Conservation (phyloP, 768 basidiomycete genomes). For the Hygrocybe punicea region DNA sequence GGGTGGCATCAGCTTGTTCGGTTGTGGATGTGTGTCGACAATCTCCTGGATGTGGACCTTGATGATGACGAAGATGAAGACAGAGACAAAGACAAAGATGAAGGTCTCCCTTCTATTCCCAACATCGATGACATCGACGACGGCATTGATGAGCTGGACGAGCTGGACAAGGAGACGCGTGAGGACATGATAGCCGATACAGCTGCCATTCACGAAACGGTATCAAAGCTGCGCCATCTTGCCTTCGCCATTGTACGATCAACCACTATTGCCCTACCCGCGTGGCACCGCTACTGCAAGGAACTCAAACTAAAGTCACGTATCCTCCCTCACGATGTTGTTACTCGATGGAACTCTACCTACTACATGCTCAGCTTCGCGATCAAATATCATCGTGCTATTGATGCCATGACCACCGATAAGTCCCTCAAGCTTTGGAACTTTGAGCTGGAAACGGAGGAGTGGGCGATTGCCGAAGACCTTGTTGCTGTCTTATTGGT, state of each 20-base stretch:
- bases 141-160: neutral
- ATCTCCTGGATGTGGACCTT: neutral
- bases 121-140: neutral
- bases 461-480: slow-evolving; percentile 25
- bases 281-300: slow-evolving; percentile 20
- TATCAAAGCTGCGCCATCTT: slow-evolving; percentile 17
- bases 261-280: slow-evolving; percentile 28
- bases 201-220: neutral
- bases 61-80: neutral
- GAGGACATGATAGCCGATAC: neutral
- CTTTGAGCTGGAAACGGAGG: slow-evolving; percentile 10
- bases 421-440: slow-evolving; percentile 9
- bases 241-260: slow-evolving; percentile 27
- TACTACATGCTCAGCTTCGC: slow-evolving; percentile 31
- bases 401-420: slow-evolving; percentile 18
- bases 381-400: slow-evolving; percentile 16
- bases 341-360: slow-evolving; percentile 36
- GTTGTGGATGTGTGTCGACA: neutral
- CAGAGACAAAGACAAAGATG: slow-evolving; percentile 5
- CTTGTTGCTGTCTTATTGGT: slow-evolving; percentile 24
- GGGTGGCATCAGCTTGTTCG: no score
- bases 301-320: slow-evolving; percentile 4
- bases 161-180: neutral
- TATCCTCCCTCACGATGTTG: slow-evolving; percentile 33
- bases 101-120: no score